These are phyloP conservation scores for Iris macrosiphon DNA, from an alignment of 106 monocot genomes.

Conservation along the genomic window DNA sequence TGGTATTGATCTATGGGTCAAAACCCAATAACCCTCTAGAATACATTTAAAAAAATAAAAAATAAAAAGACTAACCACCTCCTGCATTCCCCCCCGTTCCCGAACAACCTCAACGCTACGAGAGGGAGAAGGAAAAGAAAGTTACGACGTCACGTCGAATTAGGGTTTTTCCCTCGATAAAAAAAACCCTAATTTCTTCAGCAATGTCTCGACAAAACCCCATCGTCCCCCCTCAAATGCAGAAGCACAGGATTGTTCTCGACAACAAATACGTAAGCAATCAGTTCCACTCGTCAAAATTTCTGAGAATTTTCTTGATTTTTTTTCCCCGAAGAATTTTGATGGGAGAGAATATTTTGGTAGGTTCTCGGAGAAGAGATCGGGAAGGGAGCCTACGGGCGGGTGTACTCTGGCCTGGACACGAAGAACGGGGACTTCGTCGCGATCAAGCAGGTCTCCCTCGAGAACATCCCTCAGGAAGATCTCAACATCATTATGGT, in stretches of 20 bases:
- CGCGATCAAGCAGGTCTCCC: constrained; percentile 96
- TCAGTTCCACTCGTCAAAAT: background rate
- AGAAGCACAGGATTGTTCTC: too few species aligned
- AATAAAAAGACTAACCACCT: too few species aligned
- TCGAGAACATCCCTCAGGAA: constrained; percentile 96
- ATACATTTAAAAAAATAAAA: too few species aligned
- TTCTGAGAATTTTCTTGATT: background rate
- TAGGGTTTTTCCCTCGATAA: too few species aligned
- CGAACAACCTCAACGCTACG: too few species aligned
- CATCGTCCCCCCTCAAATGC: constrained; percentile 54
- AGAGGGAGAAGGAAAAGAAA: too few species aligned
- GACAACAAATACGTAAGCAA: constrained; percentile 95
- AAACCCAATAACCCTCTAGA: too few species aligned
- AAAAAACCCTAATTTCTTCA: too few species aligned
- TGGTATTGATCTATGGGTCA: too few species aligned
- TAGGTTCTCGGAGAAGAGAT: constrained; percentile 99
- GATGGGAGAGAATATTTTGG: background rate
- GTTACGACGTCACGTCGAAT: too few species aligned
- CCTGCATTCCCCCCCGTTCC: too few species aligned
- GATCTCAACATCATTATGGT: constrained; percentile 99
- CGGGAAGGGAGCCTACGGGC: constrained; percentile 96
- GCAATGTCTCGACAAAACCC: constrained; percentile 67
- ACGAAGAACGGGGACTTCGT: constrained; percentile 97
- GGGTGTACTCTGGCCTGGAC: constrained; percentile 93
- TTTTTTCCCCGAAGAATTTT: background rate